Evolutionary conservation across 2,329 filamentous ascomycete genomes (phyloP).

Genomic region (Emmonsiellopsis sp.): DNA sequence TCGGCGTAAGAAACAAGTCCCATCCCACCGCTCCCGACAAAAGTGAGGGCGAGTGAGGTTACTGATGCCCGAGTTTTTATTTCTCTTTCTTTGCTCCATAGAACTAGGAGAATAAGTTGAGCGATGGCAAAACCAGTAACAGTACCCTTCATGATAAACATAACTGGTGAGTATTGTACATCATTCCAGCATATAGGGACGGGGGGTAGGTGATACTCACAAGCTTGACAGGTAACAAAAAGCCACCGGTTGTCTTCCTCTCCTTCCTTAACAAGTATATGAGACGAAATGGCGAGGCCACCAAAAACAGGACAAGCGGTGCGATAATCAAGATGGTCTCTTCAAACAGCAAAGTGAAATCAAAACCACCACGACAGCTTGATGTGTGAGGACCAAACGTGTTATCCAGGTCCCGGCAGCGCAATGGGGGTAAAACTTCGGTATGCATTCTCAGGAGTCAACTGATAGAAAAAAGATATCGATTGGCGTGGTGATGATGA

Average conservation of each 20-base stretch:
- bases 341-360: conserved; percentile 26
- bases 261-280: conserved; percentile 11
- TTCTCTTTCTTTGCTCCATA: conserved; percentile 27
- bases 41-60: conserved; percentile 23
- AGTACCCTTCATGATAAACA: conserved; percentile 16
- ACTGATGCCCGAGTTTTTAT: conserved; percentile 27
- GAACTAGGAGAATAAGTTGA: conserved; percentile 29
- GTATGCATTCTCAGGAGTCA: not conserved
- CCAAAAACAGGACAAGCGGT: conserved; percentile 15
- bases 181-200: not conserved
- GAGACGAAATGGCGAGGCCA: conserved; percentile 13
- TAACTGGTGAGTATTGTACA: not conserved
- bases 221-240: not conserved
- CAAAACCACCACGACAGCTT: conserved; percentile 12
- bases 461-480: no score
- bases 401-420: not conserved
- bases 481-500: not conserved
- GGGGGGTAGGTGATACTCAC: not conserved
- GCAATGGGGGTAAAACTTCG: not conserved
- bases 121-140: conserved; percentile 25
- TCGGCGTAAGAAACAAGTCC: conserved; percentile 38
- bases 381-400: not conserved
- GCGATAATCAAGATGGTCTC: conserved; percentile 20
- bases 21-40: conserved; percentile 24
- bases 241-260: not conserved